Percentiles rank a stretch among this genome's conserved stretches.
These are phyloP conservation scores for Xylariaceae sp. DNA, from an alignment of 2,329 filamentous ascomycete species.

Conservation along the genomic window DNA sequence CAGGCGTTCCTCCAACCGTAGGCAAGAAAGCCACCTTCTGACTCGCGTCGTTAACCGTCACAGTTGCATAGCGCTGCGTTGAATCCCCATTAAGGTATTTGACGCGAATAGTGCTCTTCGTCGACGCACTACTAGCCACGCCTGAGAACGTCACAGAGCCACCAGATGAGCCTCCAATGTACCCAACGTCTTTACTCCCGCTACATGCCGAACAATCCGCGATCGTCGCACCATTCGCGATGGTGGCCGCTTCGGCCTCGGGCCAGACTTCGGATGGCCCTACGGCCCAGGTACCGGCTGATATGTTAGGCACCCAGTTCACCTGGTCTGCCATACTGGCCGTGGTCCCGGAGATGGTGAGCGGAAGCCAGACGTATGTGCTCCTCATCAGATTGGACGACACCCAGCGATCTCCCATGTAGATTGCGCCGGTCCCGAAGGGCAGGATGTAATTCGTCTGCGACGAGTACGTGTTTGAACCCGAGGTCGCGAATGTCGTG, in stretches of 20 bases:
- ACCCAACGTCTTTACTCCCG: conserved; percentile 46
- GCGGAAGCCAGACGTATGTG: conserved; percentile 63
- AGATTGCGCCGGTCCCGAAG: conserved; percentile 43
- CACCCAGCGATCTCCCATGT: conserved; percentile 66
- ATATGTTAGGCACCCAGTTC: conserved; percentile 50
- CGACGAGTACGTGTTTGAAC: conserved; percentile 53
- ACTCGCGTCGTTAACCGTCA: conserved; percentile 51
- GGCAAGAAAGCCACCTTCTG: conserved; percentile 54
- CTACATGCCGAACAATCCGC: conserved; percentile 51
- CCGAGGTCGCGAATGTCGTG: conserved; percentile 54
- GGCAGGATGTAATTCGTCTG: conserved; percentile 59
- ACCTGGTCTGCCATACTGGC: conserved; percentile 50
- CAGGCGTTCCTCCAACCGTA: conserved; percentile 39
- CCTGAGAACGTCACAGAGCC: conserved; percentile 46
- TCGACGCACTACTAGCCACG: conserved; percentile 41
- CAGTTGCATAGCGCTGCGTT: conserved; percentile 47
- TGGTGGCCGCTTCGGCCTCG: conserved; percentile 48
- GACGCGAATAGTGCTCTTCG: conserved; percentile 49
- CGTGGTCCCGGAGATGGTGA: conserved; percentile 48
- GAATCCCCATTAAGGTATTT: conserved; percentile 55
- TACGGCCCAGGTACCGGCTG: conserved; percentile 39
- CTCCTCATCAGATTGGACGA: conserved; percentile 54
- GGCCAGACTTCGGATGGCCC: conserved; percentile 43
- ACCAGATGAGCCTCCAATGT: conserved; percentile 46
- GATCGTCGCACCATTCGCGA: conserved; percentile 42